Base-by-base conservation (phyloP, 139 green algal genomes). In the Diplosphaera chodatii region DNA sequence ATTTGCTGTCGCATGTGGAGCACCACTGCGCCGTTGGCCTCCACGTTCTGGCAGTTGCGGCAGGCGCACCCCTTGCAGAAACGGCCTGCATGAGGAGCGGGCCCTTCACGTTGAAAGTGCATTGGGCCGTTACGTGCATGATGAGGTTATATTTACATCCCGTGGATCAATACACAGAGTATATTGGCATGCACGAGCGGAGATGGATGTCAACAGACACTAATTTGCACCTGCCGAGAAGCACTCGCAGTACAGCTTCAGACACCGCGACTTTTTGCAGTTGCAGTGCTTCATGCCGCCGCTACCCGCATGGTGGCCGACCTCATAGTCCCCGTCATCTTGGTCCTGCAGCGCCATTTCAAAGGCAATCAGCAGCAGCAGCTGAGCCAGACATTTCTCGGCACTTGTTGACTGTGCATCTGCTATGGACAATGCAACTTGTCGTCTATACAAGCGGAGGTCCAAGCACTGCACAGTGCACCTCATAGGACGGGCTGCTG, bases 211-310 rank as follows among this genome's bases (percentile, higher is more conserved):
- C n/a, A n/a, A n/a, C n/a, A n/a, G n/a, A n/a, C n/a, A n/a, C n/a
- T n/a, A n/a, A 33, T 13, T 1, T 65, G 29, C n/a, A 90, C 86
- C 83, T 78, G 81, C 79, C 32, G 79, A 74, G 41, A 93, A 93
- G 78, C 87, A 93, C 15, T 91, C 87, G 73, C 87, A 93, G 79
- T 93, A 93, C 13, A 93, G 78, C 79, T 93, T 93, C 23, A 93
- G 80, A 67, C 88, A 93, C 33, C 82, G n/a, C 27, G 59, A 65
- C 59, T 65, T 65, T n/a, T 65, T 65, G 59, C 59, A 65, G 59
- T 65, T 65, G 59, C 59, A 65, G 59, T 32, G 59, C 59, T 65
- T 65, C 16, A 5, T 3, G 48, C 48, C 25, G 48, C 3, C 25
- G 48, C 3, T 59, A 18, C 25, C 48, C 48, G 48, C 22, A 10